phyloP scores from a whole-genome alignment of 768 basidiomycete species.

The Lanmaoa pseudosensibilis region DNA sequence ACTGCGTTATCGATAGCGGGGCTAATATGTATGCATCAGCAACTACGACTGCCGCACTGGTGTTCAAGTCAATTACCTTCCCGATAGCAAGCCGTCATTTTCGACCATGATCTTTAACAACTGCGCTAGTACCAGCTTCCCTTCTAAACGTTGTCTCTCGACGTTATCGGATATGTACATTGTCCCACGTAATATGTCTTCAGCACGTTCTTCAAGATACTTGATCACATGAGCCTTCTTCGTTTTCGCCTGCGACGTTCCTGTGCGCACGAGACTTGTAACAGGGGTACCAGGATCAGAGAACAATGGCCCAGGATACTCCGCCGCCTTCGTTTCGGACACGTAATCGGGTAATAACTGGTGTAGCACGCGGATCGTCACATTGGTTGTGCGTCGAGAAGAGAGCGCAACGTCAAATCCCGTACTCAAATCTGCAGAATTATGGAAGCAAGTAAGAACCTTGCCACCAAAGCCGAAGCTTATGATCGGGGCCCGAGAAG shows the following conservation, averaged over 20 bases:
- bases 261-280: slow-evolving; percentile 66
- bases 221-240: slow-evolving; percentile 79
- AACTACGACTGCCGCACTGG: not conserved
- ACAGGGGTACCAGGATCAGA: slow-evolving; percentile 68
- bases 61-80: slow-evolving; percentile 56
- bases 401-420: slow-evolving; percentile 79
- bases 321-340: slow-evolving; percentile 49
- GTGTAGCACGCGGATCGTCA: slow-evolving; percentile 67
- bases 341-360: slow-evolving; percentile 70
- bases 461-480: slow-evolving; percentile 95
- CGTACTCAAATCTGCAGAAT: slow-evolving; percentile 59
- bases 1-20: slow-evolving; percentile 72
- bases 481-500: slow-evolving; percentile 73
- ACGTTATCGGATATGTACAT: slow-evolving; percentile 60
- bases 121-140: slow-evolving; percentile 70
- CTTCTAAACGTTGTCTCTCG: slow-evolving; percentile 65
- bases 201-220: slow-evolving; percentile 73
- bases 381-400: slow-evolving; percentile 64
- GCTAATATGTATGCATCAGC: slow-evolving; percentile 36
- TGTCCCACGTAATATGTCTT: slow-evolving; percentile 75
- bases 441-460: slow-evolving; percentile 85
- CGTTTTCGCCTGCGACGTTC: slow-evolving; percentile 64
- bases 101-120: slow-evolving; percentile 81
- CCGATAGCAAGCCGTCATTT: slow-evolving; percentile 83
- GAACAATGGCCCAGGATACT: slow-evolving; percentile 88